Base-by-base conservation (phyloP, 441 rosid species). In the Lepidium campestre region DNA sequence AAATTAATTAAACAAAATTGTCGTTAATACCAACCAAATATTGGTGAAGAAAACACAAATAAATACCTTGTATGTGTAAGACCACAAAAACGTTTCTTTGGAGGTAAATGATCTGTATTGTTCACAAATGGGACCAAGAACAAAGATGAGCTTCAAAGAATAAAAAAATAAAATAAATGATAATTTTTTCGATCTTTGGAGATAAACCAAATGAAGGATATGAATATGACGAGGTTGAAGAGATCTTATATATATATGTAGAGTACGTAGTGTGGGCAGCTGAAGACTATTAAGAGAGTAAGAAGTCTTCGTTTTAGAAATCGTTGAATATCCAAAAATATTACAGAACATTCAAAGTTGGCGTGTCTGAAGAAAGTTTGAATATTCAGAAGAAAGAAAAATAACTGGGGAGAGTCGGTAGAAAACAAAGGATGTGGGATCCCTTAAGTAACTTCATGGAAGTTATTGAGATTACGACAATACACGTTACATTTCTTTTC, bases 281-380 rank as follows among this genome's bases (percentile, higher is more conserved):
- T 59, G 65, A 73, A 50, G 67, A 65, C 48, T 73, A 65, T 14
- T 44, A 36, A 29, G 7, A 55, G 20, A 41, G 50, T 53, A 23
- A 66, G 46, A 65, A 49, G 76, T 72, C 66, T 42, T 65, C 32
- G 18, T 15, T 44, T 22, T 64, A 40, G 41, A 65, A 41, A 58
- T 49, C 55, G 31, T 72, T 65, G 71, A 72, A 52, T 44, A 48
- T 35, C 40, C 18, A 52, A 50, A 70, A 52, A 40, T 17, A 61
- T 22, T 19, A 72, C 32, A 18, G 72, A 58, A 73, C 12, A 66
- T 59, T 73, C 77, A 73, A 73, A 73, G 62, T 65, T 73, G 77
- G 72, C 57, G 70, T 59, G 72, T 66, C 34, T 59, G 63, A 52
- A 45, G 10, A 64, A 47, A 10, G 14, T 47, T 48, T 46, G 52